Base-by-base conservation (phyloP, 1,284 basidiomycete species). In the Ceratorhiza oryzae-sativae region DNA sequence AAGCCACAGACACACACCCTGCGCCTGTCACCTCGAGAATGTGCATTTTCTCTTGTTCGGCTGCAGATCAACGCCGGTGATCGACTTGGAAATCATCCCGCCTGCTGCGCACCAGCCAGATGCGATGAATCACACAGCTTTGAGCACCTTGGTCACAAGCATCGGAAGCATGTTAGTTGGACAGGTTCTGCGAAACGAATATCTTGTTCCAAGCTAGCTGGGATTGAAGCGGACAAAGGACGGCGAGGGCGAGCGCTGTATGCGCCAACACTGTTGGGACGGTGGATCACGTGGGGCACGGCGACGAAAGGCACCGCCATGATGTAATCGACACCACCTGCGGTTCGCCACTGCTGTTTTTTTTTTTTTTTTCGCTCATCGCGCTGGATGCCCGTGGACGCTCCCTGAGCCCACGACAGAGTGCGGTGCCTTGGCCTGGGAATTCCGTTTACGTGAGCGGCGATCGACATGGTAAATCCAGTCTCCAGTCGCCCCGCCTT, bases 11-110 rank as follows among this genome's bases (percentile, higher is more conserved):
- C 15, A 6, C 13, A 32, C 27, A 30, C 3, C 32, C 6, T 36
- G 30, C 15, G 25, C 46, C 61, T 39, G 9, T 39, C 45, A 36
- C 6, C n/a, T 48, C 46, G 49, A 10, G 61, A 49, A 51, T 63
- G 41, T 36, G 27, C 23, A 51, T 63, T 63, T 25, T 25, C 23
- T 1, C 23, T 13, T 63, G 45, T 49, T 63, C 61, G 61, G 27
- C 39, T 49, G 61, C 48, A 41, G 36, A 34, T 36, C 30, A 36
- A 10, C 27, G n/a, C 23, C 51, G 15, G 25, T 27, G 30, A 13
- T 36, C 15, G n/a, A 36, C 53, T 56, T 56, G 53, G 30, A 56
- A 56, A 56, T 56, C 30, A 20, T 34, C 36, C 53, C n/a, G 27
- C 15, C 30, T 36, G 53, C 53, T 56, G 53, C 53, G 53, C 53